Percentiles rank a stretch among this genome's conserved stretches.
Conservation (phyloP, 768 basidiomycete species). For the Lentinula boryana region DNA sequence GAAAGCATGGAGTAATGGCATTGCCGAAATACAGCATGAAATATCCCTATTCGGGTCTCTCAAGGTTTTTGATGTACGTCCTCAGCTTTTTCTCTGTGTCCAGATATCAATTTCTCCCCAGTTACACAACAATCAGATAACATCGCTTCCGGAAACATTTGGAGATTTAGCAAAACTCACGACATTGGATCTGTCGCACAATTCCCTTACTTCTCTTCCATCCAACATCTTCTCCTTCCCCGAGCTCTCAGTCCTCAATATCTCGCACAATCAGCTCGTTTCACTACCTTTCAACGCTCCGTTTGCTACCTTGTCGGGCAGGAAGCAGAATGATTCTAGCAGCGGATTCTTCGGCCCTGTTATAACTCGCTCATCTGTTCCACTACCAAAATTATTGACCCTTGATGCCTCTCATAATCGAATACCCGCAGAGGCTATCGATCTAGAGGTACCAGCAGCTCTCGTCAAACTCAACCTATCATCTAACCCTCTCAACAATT, state of each 20-base stretch:
- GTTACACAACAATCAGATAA: conserved; percentile 73
- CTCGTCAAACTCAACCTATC: conserved; percentile 61
- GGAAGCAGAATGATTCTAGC: conserved; percentile 8
- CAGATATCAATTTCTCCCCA: conserved; percentile 19
- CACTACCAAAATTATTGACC: conserved; percentile 59
- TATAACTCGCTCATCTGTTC: conserved; percentile 54
- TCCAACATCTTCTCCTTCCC: conserved; percentile 63
- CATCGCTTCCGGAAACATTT: conserved; percentile 56
- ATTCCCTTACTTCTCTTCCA: conserved; percentile 59
- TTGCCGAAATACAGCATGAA: conserved; percentile 73
- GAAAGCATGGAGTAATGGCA: conserved; percentile 79
- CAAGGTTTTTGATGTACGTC: conserved; percentile 70
- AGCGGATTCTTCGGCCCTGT: conserved; percentile 60
- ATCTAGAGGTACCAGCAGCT: conserved; percentile 42
- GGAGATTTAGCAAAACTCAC: conserved; percentile 64
- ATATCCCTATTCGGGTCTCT: conserved; percentile 81
- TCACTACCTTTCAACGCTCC: conserved; percentile 58
- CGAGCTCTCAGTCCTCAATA: conserved; percentile 55
- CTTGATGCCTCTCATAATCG: conserved; percentile 68
- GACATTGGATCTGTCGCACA: conserved; percentile 69
- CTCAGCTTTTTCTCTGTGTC: background rate
- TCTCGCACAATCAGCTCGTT: conserved; percentile 65
- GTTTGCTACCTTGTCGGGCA: conserved; percentile 26
- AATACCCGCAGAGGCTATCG: conserved; percentile 49
- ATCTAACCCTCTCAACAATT: conserved; percentile 50